Evolutionary conservation across 306 rosid species (phyloP), one percentile per base, ranked within the genome.

Genomic region (Inga oerstediana): DNA sequence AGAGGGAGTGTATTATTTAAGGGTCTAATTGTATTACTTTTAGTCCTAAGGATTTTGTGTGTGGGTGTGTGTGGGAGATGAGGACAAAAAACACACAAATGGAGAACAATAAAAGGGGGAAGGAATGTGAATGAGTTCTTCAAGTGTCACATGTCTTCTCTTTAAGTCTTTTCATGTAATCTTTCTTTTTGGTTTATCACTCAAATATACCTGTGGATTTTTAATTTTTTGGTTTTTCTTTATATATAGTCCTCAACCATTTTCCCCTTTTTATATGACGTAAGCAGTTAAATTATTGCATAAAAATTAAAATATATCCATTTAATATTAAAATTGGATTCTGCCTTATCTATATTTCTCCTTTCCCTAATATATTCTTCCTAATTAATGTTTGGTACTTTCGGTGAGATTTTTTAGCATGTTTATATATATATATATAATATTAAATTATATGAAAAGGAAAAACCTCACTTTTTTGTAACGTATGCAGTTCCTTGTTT

Each of bases 71-170:
- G 66, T 20, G 66, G 66, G 14, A 1, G 64, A 58, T 8, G 66
- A 8, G 66, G 66, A 59, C 34, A 59, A 59, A 59, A 24, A 62
- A 62, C 68, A 24, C 35, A 11, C 37, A 64, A 27, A 84, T 71
- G 37, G 83, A 74, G 90, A 88, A 82, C 83, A 88, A 56, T 80
- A 24, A 85, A 87, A 82, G 86, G 30, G 37, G 19, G 20, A 49
- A 76, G 81, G 88, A 85, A 82, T 88, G 62, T 67, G 90, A 88
- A 85, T 85, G 41, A 85, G 83, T 88, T 88, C 88, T 79, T 80
- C 83, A 10, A 4, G 7, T 72, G 72, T 32, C 13, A 62, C 80
- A 27, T 39, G 20, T 78, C 83, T 76, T 19, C 39, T 75, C 86
- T 76, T 85, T 66, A 76, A 39, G 83, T 85, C 82, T 79, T 74